These are phyloP conservation scores for Penicillium sp. DNA, from an alignment of 2,329 filamentous ascomycete species.

Conservation along the genomic window DNA sequence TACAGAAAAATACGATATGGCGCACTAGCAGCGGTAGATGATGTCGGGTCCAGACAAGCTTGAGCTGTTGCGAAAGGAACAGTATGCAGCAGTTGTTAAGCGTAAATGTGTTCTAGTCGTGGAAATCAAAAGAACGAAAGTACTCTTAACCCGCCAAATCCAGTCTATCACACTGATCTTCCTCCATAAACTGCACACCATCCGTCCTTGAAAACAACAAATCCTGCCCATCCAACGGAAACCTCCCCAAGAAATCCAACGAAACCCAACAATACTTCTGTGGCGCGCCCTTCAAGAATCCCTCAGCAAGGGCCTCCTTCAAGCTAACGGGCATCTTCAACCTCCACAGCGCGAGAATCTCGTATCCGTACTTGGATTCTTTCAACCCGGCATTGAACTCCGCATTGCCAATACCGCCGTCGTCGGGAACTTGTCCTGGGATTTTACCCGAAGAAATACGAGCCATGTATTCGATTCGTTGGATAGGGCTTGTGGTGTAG, in stretches of 20 bases:
- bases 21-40: too few species aligned
- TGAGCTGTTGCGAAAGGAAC: background rate
- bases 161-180: background rate
- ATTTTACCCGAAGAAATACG: constrained; percentile 42
- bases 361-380: constrained; percentile 44
- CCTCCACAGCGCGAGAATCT: constrained; percentile 52
- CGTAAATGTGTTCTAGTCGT: too few species aligned
- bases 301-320: constrained; percentile 46
- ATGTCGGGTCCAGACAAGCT: background rate
- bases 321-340: constrained; percentile 53
- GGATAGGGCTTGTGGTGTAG: constrained; percentile 43
- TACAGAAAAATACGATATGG: too few species aligned
- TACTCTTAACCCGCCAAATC: background rate
- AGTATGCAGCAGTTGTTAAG: too few species aligned
- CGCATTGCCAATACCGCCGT: constrained; percentile 43
- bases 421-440: constrained; percentile 43
- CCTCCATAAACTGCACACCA: too few species aligned
- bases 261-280: constrained; percentile 34
- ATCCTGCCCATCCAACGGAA: constrained; percentile 4
- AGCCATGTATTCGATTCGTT: constrained; percentile 53
- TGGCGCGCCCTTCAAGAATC: constrained; percentile 47
- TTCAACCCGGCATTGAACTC: constrained; percentile 43
- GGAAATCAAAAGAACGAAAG: background rate
- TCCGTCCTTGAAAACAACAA: background rate
- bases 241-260: constrained; percentile 5